Conservation (phyloP, 2,329 filamentous ascomycete genomes). For the Monosporascus cannonballus region DNA sequence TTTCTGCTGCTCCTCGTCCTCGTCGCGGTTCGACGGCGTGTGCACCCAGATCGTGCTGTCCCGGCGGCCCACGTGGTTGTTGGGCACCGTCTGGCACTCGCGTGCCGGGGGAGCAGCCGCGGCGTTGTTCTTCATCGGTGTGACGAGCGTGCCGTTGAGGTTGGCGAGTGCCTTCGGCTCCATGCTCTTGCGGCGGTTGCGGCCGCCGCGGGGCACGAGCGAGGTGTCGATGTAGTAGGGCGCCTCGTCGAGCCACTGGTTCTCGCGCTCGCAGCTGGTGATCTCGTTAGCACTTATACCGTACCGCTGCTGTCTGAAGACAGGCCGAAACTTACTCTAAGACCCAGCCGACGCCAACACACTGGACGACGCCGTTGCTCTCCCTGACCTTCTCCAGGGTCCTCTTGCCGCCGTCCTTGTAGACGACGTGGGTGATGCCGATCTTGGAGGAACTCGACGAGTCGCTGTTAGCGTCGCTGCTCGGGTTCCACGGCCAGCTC, state of each 20-base stretch:
- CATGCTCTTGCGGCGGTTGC: slow-evolving; percentile 73
- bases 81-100: slow-evolving; percentile 35
- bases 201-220: slow-evolving; percentile 62
- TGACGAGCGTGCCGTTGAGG: slow-evolving; percentile 57
- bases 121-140: slow-evolving; percentile 28
- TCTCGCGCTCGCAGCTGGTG: slow-evolving; percentile 65
- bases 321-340: slow-evolving; percentile 61
- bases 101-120: slow-evolving; percentile 12
- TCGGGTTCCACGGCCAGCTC: slow-evolving; percentile 67
- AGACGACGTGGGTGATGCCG: slow-evolving; percentile 83
- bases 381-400: slow-evolving; percentile 77
- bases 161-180: slow-evolving; percentile 67
- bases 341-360: slow-evolving; percentile 84
- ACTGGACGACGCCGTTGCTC: slow-evolving; percentile 68
- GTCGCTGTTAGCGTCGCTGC: slow-evolving; percentile 28
- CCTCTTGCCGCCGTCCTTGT: slow-evolving; percentile 76
- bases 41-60: slow-evolving; percentile 51
- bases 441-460: slow-evolving; percentile 43
- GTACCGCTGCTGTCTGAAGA: background rate
- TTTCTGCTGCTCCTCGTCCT: slow-evolving; percentile 24
- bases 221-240: slow-evolving; percentile 64
- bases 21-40: slow-evolving; percentile 41
- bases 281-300: slow-evolving; percentile 18
- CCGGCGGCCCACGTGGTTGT: slow-evolving; percentile 45
- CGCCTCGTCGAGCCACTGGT: slow-evolving; percentile 68